Percentiles rank a stretch among this genome's conserved stretches.
These are phyloP conservation scores for Kwoniella pini DNA, from an alignment of 768 basidiomycete genomes.

Conservation along the genomic window DNA sequence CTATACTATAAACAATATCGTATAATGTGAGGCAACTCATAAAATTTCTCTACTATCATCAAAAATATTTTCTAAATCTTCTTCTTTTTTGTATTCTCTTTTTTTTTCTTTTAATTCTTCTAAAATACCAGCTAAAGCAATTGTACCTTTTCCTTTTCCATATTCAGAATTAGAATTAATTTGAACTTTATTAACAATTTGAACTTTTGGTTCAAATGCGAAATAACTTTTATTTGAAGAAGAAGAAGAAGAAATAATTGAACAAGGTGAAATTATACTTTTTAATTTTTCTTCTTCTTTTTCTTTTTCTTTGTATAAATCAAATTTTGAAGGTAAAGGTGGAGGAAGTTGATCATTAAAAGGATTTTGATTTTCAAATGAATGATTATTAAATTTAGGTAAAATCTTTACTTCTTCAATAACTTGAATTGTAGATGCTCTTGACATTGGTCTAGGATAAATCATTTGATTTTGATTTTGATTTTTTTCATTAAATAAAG, in stretches of 20 bases:
- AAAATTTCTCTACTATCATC: neutral
- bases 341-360: slow-evolving; percentile 12
- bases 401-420: slow-evolving; percentile 25
- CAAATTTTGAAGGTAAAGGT: neutral
- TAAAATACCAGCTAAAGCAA: slow-evolving; percentile 11
- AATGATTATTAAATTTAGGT: neutral
- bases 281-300: slow-evolving; percentile 1
- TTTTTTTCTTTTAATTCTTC: slow-evolving; percentile 14
- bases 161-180: neutral
- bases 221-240: slow-evolving; percentile 5
- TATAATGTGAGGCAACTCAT: neutral
- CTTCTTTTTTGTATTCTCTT: neutral
- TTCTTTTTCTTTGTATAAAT: neutral
- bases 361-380: neutral
- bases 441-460: slow-evolving; percentile 45
- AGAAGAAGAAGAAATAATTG: neutral
- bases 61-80: neutral
- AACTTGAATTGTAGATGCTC: slow-evolving; percentile 44
- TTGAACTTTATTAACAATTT: slow-evolving; percentile 4
- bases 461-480: slow-evolving; percentile 4
- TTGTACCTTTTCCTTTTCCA: slow-evolving; percentile 4
- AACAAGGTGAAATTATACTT: slow-evolving; percentile 1
- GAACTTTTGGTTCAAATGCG: slow-evolving; percentile 11
- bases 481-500: neutral
- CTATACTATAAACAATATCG: too few relatives aligned